These are phyloP conservation scores for Kodamaea plutei DNA, from an alignment of 1,139 yeast species.

Conservation along the genomic window DNA sequence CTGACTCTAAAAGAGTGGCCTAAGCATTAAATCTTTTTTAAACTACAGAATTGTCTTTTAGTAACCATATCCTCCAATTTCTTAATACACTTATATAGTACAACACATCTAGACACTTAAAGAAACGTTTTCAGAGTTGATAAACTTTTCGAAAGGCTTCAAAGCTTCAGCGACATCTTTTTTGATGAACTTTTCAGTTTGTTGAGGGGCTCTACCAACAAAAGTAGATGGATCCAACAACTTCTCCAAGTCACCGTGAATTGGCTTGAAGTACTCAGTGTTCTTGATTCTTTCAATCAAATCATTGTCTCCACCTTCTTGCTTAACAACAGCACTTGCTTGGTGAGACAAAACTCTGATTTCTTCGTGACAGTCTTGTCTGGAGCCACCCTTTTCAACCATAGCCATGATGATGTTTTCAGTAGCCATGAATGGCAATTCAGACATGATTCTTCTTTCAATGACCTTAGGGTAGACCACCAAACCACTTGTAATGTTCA, in stretches of 20 bases:
- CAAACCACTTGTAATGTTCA: constrained; percentile 89
- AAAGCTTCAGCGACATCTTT: constrained; percentile 83
- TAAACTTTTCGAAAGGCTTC: constrained; percentile 56
- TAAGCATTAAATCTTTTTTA: no score
- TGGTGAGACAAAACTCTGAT: constrained; percentile 95
- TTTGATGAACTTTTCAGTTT: constrained; percentile 87
- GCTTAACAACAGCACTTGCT: constrained; percentile 96
- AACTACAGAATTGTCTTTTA: no score
- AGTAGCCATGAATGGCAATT: constrained; percentile 99
- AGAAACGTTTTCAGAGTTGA: constrained; percentile 60
- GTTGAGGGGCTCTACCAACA: constrained; percentile 98
- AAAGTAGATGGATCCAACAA: constrained; percentile 90
- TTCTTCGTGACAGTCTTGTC: constrained; percentile 98
- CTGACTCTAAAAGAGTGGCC: no score
- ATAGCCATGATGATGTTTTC: constrained; percentile 99
- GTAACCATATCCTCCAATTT: no score
- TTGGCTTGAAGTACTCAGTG: constrained; percentile 83
- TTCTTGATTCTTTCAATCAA: constrained; percentile 82
- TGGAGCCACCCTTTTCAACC: constrained; percentile 96
- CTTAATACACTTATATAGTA: no score
- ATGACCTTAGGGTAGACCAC: constrained; percentile 98
- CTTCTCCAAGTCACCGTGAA: constrained; percentile 74
- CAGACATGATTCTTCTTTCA: constrained; percentile 91
- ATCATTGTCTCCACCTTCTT: constrained; percentile 98
- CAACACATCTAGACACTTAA: constrained; percentile 44